Conservation (phyloP, 768 basidiomycete species). For the Gloeostereum incarnatum region DNA sequence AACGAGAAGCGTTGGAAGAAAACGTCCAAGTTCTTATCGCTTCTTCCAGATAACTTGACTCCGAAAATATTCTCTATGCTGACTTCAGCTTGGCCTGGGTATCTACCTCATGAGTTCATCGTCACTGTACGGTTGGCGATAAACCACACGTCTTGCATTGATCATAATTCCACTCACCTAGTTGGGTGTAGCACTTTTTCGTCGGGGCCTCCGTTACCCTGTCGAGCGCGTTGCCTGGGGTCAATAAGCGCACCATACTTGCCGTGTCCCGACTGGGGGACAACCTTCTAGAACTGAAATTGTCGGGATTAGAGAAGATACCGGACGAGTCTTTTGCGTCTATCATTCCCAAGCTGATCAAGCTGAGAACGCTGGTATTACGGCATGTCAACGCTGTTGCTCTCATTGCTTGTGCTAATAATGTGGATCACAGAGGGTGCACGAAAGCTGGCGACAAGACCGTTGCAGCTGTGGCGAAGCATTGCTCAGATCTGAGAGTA, state of each 20-base stretch:
- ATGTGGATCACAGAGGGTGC: slow-evolving; percentile 38
- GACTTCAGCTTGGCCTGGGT: slow-evolving; percentile 35
- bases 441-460: slow-evolving; percentile 45
- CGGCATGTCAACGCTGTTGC: slow-evolving; percentile 28
- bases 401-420: slow-evolving; percentile 4
- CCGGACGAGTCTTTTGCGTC: slow-evolving; percentile 42
- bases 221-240: slow-evolving; percentile 39
- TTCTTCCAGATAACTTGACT: slow-evolving; percentile 42
- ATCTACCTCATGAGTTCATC: slow-evolving; percentile 47
- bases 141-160: background rate
- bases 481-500: slow-evolving; percentile 31
- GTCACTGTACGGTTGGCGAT: slow-evolving; percentile 33
- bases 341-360: slow-evolving; percentile 32
- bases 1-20: slow-evolving; percentile 27
- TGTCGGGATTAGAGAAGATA: slow-evolving; percentile 44
- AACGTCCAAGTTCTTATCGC: slow-evolving; percentile 29
- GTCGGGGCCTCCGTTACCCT: slow-evolving; percentile 42
- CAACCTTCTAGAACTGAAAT: slow-evolving; percentile 34
- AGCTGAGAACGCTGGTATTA: slow-evolving; percentile 39
- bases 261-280: slow-evolving; percentile 29
- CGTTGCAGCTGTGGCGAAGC: slow-evolving; percentile 27
- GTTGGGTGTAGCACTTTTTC: slow-evolving; percentile 39
- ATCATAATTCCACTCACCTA: background rate
- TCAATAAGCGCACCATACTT: slow-evolving; percentile 37
- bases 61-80: slow-evolving; percentile 45